phyloP scores from a whole-genome alignment of 495 filamentous ascomycete genomes.

The Apiosordaria backusii region DNA sequence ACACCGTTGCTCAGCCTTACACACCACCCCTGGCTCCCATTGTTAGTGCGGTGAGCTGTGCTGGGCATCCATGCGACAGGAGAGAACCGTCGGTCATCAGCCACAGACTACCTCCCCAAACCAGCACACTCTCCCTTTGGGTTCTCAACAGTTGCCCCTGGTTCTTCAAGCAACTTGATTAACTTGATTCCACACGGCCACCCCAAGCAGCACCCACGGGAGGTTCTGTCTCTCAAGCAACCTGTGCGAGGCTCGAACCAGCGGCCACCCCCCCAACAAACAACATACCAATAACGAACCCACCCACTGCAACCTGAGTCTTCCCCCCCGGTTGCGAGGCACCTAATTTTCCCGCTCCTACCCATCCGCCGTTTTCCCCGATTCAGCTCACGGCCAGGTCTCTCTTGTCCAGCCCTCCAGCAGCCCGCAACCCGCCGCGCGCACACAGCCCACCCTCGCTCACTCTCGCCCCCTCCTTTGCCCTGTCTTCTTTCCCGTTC shows the following conservation, averaged over 20 bases:
- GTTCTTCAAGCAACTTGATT: neutral
- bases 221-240: slow-evolving; percentile 12
- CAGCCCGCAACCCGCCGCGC: slow-evolving; percentile 11
- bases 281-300: slow-evolving; percentile 9
- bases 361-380: slow-evolving; percentile 14
- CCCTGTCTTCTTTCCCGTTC: slow-evolving; percentile 20
- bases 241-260: slow-evolving; percentile 16
- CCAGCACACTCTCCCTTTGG: neutral
- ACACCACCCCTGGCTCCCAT: slow-evolving; percentile 16
- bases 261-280: neutral
- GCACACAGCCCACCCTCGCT: slow-evolving; percentile 24
- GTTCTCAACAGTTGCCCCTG: neutral
- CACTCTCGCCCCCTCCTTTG: slow-evolving; percentile 13
- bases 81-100: slow-evolving; percentile 17
- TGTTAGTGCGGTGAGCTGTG: slow-evolving; percentile 21
- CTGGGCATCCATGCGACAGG: slow-evolving; percentile 14
- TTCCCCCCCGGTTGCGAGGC: slow-evolving; percentile 9
- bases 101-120: slow-evolving; percentile 16
- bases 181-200: slow-evolving; percentile 4
- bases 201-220: no score
- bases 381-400: slow-evolving; percentile 17
- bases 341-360: slow-evolving; percentile 19
- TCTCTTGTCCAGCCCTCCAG: slow-evolving; percentile 21
- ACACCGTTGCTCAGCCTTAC: slow-evolving; percentile 27
- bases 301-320: slow-evolving; percentile 20